Base-by-base conservation (phyloP, 2,329 filamentous ascomycete genomes). In the Exophiala calicioides region DNA sequence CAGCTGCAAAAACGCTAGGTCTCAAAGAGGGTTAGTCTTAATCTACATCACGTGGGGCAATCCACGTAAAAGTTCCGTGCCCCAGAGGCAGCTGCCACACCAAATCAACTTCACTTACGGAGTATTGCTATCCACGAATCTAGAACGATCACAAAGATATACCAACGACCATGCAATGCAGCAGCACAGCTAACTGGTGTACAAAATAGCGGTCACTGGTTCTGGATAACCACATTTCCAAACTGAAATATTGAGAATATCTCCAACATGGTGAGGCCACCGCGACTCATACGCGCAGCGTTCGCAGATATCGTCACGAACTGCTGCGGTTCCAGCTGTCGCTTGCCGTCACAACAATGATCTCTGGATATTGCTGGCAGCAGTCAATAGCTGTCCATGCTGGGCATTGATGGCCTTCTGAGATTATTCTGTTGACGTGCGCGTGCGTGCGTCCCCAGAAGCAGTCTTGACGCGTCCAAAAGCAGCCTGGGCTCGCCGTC, bases 351-450 rank as follows among this genome's bases (percentile, higher is more conserved):
- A 31, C 9, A 27, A 21, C 31, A 16, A 41, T 31, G 5, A 31
- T 30, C 3, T 30, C 16, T n/a, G 15, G 12, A 41, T 32, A 20
- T n/a, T 26, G 15, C 16, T 41, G 37, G 26, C 37, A 41, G 37
- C 24, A 41, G 26, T 31, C 37, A 41, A 16, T 4, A 41, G 24
- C 37, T 41, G 37, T 31, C 37, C 10, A 7, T 10, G 9, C 32
- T 18, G 37, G 15, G 16, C 3, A 9, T n/a, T 32, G 34, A 37
- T 15, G 19, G 34, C 34, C 7, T 20, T 31, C 26, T 23, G 21
- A 41, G 37, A 41, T 41, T 41, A 27, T 12, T 21, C 18, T 32
- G 16, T 29, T 38, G 35, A 38, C 35, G 35, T n/a, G n/a, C n/a
- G n/a, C n/a, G n/a, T n/a, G n/a, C n/a, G n/a, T n/a, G n/a, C n/a